Evolutionary conservation across 306 rosid genomes (phyloP).

Genomic region (Cucurbita argyrosperma): DNA sequence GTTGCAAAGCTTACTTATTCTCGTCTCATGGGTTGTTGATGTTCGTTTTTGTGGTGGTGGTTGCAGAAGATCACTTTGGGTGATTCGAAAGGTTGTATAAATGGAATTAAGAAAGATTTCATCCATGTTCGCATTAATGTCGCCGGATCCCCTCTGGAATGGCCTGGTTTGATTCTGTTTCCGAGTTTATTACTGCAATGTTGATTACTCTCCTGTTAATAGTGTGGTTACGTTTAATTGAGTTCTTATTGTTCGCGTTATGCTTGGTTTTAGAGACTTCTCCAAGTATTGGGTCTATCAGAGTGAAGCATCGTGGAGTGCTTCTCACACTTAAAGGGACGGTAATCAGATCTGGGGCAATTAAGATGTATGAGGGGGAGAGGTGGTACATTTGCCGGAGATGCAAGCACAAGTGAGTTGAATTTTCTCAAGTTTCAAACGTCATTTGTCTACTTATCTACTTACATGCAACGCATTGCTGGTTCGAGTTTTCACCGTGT

Average conservation of each 20-base stretch:
- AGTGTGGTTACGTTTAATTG: not conserved
- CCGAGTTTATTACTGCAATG: not conserved
- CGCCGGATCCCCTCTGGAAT: conserved; percentile 69
- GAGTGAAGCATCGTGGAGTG: conserved; percentile 75
- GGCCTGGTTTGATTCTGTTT: conserved; percentile 35
- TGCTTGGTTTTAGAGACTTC: conserved; percentile 40
- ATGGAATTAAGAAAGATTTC: conserved; percentile 33
- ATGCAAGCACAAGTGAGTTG: conserved; percentile 53
- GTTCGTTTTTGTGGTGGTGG: conserved; percentile 8
- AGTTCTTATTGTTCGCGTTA: not conserved
- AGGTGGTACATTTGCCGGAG: conserved; percentile 69
- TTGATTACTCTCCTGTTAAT: not conserved
- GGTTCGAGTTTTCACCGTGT: not conserved
- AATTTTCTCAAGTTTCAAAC: not conserved
- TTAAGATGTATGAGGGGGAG: conserved; percentile 95
- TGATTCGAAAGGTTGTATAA: conserved; percentile 29
- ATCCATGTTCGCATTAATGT: conserved; percentile 64
- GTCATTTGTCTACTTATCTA: not conserved
- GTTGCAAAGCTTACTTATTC: not conserved
- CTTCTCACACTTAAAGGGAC: conserved; percentile 91
- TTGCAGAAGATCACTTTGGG: conserved; percentile 35
- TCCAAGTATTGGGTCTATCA: conserved; percentile 74
- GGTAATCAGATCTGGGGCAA: conserved; percentile 71
- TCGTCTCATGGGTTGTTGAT: not conserved
- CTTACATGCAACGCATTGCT: not conserved